Evolutionary conservation across 176 grass and related monocot genomes (phyloP).

Genomic region (Aegilops tauschii): DNA sequence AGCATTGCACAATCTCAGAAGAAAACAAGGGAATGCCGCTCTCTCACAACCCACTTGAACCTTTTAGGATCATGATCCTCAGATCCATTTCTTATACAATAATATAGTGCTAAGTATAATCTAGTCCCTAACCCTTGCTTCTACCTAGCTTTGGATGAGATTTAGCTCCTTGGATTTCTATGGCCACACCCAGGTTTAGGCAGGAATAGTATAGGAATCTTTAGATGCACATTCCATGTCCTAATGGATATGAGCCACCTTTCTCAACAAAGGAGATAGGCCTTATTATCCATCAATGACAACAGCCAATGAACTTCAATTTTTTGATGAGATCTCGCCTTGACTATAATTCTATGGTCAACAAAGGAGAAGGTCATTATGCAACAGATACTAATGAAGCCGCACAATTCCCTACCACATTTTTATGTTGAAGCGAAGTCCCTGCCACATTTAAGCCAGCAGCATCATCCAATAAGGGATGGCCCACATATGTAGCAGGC

Average conservation of each 20-base stretch:
- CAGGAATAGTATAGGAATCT: background rate
- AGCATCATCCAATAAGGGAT: conserved; percentile 79
- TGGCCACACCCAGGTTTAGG: background rate
- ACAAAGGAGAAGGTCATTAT: background rate
- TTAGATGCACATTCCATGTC: background rate
- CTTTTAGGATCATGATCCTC: background rate
- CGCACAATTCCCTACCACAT: conserved; percentile 24
- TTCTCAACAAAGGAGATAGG: background rate
- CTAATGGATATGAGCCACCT: conserved; percentile 10
- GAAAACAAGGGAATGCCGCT: background rate
- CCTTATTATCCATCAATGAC: background rate
- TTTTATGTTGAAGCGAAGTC: background rate
- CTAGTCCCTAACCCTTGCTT: background rate
- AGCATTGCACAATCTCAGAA: background rate
- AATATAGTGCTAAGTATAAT: background rate
- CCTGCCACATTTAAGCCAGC: conserved; percentile 52
- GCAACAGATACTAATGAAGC: conserved; percentile 9
- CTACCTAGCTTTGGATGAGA: background rate
- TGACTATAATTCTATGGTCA: background rate
- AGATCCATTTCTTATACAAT: background rate
- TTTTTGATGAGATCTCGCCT: background rate
- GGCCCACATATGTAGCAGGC: conserved; percentile 89
- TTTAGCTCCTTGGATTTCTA: background rate
- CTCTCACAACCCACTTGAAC: background rate
- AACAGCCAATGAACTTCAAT: background rate